Conservation (phyloP, 176 grass and related monocot species). For the Echinochloa phyllopogon region DNA sequence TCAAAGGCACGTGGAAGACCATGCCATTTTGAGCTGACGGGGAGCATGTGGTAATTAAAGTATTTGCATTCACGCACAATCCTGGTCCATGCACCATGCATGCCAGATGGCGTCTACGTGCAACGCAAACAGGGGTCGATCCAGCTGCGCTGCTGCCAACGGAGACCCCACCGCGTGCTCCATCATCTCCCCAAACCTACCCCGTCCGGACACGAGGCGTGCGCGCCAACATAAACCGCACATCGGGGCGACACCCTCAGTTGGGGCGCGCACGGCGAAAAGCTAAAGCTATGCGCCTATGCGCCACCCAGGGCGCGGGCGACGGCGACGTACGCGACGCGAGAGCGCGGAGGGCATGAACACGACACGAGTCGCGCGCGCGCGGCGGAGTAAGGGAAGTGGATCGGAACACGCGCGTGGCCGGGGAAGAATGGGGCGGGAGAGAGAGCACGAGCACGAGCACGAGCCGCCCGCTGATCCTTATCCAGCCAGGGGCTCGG, state of each 20-base stretch:
- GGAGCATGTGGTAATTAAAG: not conserved
- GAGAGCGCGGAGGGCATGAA: not conserved
- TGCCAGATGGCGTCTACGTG: not conserved
- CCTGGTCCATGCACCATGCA: not conserved
- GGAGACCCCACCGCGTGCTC: not conserved
- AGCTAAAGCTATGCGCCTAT: not conserved
- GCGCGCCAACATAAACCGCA: slow-evolving; percentile 27
- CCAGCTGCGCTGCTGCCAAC: not conserved
- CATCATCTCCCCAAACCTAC: not conserved
- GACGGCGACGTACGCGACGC: not conserved
- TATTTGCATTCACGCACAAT: not conserved
- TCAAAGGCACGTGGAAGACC: not conserved
- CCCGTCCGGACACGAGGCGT: not conserved
- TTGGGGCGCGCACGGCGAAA: slow-evolving; percentile 32
- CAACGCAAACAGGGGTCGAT: not conserved
- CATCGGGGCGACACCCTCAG: slow-evolving; percentile 25
- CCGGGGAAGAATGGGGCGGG: no score
- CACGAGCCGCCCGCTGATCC: not conserved
- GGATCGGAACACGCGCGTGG: not conserved
- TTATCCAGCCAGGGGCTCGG: not conserved
- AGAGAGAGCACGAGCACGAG: not conserved
- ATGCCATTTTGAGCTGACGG: not conserved
- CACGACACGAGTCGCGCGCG: not conserved
- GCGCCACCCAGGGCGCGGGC: not conserved
- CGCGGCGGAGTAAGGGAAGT: not conserved